Evolutionary conservation across 805 yeast genomes (phyloP), one percentile per base, ranked within the genome.

Genomic region (Jamesozyma lodderae): DNA sequence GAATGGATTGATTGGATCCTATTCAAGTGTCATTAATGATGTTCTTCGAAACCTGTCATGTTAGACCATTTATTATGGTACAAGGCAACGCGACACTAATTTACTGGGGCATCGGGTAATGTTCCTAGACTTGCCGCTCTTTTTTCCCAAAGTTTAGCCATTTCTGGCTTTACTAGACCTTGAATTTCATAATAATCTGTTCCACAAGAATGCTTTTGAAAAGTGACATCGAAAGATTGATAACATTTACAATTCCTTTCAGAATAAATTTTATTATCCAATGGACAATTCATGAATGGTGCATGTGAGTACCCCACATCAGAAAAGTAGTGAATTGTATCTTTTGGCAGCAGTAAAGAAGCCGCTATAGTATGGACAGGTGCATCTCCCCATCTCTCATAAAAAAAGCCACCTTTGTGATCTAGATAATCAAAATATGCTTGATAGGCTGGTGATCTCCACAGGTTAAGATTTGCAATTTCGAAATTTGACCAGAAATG

Each of bases 311-410:
- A 83, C 7, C 90, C 94, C 28, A 82, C 69, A 45, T 81, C 78
- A 40, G 75, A 78, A 49, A 83, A 80, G 62, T 72, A 80, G 56
- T 79, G 83, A 17, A 83, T 56, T 50, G 79, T 70, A 25, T 63
- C 59, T 48, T 67, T 66, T 41, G 73, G 68, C 36, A 78, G 58
- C 51, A 81, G 67, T 31, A 78, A 60, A 2, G 85, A 62, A 3
- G 75, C 81, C 10, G 28, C 28, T 11, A 25, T 25, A 13, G 92
- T 73, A 61, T 83, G 94, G 14, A 83, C 73, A 3, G 94, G 94
- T 0, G 94, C 94, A 61, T 84, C 95, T 13, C 95, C 95, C 94
- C 94, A 84, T 46, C 95, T 69, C 62, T 84, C 90, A 54, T 81
- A 81, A 56, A 74, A 82, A 56, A 82, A 82, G 1, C 92, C 94